Conservation (phyloP, 257 asterid genomes). For the Cinchona pubescens region DNA sequence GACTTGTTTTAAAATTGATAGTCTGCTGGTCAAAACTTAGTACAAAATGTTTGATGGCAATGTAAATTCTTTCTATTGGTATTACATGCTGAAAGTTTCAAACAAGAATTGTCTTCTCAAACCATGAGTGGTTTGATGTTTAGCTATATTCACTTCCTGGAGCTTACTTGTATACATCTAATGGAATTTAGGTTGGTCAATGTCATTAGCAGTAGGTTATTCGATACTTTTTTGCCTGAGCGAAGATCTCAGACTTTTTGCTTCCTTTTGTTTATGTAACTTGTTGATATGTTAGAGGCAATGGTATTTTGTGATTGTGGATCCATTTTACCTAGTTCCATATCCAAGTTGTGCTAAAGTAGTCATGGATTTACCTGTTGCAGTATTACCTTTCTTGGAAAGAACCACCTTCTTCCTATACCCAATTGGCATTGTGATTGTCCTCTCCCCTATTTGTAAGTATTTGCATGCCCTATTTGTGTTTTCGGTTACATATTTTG, state of each 20-base stretch:
- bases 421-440: slow-evolving; percentile 78
- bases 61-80: background rate
- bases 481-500: background rate
- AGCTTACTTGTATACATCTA: background rate
- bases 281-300: background rate
- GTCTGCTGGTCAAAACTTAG: background rate
- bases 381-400: slow-evolving; percentile 97
- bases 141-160: background rate
- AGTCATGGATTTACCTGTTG: slow-evolving; percentile 18
- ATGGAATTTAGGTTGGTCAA: background rate
- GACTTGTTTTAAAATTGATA: background rate
- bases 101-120: background rate
- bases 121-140: background rate
- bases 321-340: background rate
- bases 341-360: background rate
- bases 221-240: background rate
- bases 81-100: background rate
- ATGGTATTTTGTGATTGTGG: background rate
- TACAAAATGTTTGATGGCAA: background rate
- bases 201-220: background rate
- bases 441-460: slow-evolving; percentile 81
- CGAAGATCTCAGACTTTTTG: background rate
- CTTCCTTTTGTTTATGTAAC: background rate
- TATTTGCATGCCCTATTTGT: background rate
- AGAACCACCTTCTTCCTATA: slow-evolving; percentile 95